A percentile compares a stretch with the other conserved stretches of the same genome.
Conservation (phyloP, 1,284 basidiomycete species). For the Paramarasmius palmivorus region DNA sequence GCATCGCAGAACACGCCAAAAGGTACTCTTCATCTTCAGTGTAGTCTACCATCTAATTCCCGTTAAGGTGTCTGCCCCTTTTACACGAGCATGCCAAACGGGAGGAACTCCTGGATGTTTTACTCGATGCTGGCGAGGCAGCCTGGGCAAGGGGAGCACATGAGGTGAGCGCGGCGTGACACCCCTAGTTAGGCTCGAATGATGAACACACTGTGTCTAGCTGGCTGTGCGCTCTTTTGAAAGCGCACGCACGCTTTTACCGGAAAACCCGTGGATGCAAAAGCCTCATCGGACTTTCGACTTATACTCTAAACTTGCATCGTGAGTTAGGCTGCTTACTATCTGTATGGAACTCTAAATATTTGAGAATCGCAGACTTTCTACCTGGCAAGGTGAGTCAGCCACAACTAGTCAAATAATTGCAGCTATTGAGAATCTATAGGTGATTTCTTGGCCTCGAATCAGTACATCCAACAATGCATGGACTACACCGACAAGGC, state of each 20-base stretch:
- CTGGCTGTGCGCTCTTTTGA: slow-evolving; percentile 60
- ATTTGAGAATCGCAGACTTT: slow-evolving; percentile 39
- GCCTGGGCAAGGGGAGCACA: slow-evolving; percentile 71
- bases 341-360: neutral
- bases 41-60: neutral
- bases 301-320: slow-evolving; percentile 56
- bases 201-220: slow-evolving; percentile 29
- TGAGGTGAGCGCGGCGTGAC: slow-evolving; percentile 43
- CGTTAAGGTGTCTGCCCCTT: slow-evolving; percentile 55
- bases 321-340: slow-evolving; percentile 40
- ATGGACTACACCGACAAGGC: slow-evolving; percentile 43
- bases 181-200: neutral
- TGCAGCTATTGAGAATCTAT: neutral
- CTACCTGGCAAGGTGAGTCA: slow-evolving; percentile 59
- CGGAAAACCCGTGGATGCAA: slow-evolving; percentile 52
- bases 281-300: slow-evolving; percentile 49
- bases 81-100: slow-evolving; percentile 59
- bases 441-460: slow-evolving; percentile 56
- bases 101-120: slow-evolving; percentile 57
- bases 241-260: slow-evolving; percentile 56
- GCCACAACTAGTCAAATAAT: neutral
- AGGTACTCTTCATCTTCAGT: slow-evolving; percentile 34
- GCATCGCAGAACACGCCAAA: slow-evolving; percentile 68
- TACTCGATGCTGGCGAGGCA: slow-evolving; percentile 68
- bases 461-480: slow-evolving; percentile 53